Evolutionary conservation across 2,329 filamentous ascomycete genomes (phyloP).

Genomic region (Microsporum canis): DNA sequence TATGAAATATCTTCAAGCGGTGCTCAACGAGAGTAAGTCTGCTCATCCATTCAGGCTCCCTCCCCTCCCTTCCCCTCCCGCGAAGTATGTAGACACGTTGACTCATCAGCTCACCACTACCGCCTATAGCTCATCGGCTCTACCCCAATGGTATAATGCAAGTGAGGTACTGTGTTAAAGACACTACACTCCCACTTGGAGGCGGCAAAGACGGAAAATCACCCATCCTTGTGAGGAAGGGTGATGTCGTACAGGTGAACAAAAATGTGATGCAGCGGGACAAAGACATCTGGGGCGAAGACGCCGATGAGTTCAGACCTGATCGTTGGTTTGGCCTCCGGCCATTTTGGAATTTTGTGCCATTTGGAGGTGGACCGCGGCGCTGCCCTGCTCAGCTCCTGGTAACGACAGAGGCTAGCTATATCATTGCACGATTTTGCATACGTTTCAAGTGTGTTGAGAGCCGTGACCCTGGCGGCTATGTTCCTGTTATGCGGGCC

Average conservation of each 20-base stretch:
- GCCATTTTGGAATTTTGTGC: conserved; percentile 4
- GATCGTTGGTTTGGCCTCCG: conserved; percentile 14
- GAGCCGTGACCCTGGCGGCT: too few species aligned
- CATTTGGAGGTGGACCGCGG: conserved; percentile 7
- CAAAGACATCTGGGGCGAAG: conserved; percentile 28
- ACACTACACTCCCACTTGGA: conserved; percentile 18
- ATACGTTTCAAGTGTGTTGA: too few species aligned
- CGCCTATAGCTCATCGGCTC: conserved; percentile 9
- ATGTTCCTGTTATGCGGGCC: too few species aligned
- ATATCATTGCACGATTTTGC: too few species aligned
- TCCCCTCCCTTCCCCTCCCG: too few species aligned
- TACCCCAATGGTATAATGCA: conserved; percentile 7
- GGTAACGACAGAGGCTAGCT: neutral
- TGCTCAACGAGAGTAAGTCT: conserved; percentile 12
- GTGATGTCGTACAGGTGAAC: conserved; percentile 21
- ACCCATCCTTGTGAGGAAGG: conserved; percentile 23
- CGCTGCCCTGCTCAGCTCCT: conserved; percentile 6
- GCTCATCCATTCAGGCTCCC: neutral
- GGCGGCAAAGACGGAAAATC: conserved; percentile 17
- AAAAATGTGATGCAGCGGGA: conserved; percentile 29
- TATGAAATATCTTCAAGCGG: conserved; percentile 8
- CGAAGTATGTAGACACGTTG: too few species aligned
- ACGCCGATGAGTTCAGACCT: conserved; percentile 19
- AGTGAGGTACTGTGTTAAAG: conserved; percentile 13
- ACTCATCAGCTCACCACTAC: too few species aligned